Evolutionary conservation across 2,329 filamentous ascomycete genomes (phyloP), one percentile per base, ranked within the genome.

Genomic region (Hypocreales sp.): DNA sequence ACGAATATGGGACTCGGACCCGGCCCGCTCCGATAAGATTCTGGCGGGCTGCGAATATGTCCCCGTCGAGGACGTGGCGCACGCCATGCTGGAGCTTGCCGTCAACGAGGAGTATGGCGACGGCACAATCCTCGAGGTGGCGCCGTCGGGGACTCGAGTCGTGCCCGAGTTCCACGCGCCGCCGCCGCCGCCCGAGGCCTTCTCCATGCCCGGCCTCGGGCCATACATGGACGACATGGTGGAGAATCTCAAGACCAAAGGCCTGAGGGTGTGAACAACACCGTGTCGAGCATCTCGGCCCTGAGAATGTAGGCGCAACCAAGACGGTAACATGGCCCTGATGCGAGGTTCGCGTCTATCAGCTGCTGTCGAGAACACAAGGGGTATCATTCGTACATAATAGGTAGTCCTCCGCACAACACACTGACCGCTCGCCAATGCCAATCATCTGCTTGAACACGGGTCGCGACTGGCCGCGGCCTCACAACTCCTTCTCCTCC

Each of bases 401-500:
- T n/a, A n/a, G n/a, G n/a, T n/a, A n/a, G n/a, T n/a, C n/a, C n/a
- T n/a, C n/a, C n/a, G n/a, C n/a, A n/a, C n/a, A n/a, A n/a, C n/a
- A n/a, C n/a, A n/a, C n/a, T n/a, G n/a, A n/a, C n/a, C n/a, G n/a
- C n/a, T n/a, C n/a, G n/a, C n/a, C n/a, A n/a, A n/a, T n/a, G n/a
- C n/a, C n/a, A n/a, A n/a, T n/a, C n/a, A n/a, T n/a, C n/a, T n/a
- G n/a, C n/a, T n/a, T n/a, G n/a, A n/a, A n/a, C n/a, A n/a, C n/a
- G n/a, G n/a, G n/a, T n/a, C n/a, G n/a, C n/a, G n/a, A n/a, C n/a
- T n/a, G n/a, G n/a, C n/a, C n/a, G n/a, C n/a, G n/a, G n/a, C 11
- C n/a, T 50, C 32, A 51, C 23, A 41, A 43, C 31, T 48, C 46
- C 29, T 54, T 54, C 30, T 59, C 62, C 33, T 61, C 61, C 34